Percentiles rank a stretch among this genome's conserved stretches.
phyloP scores from a whole-genome alignment of 2,329 filamentous ascomycete species.

The Fusarium setosum region DNA sequence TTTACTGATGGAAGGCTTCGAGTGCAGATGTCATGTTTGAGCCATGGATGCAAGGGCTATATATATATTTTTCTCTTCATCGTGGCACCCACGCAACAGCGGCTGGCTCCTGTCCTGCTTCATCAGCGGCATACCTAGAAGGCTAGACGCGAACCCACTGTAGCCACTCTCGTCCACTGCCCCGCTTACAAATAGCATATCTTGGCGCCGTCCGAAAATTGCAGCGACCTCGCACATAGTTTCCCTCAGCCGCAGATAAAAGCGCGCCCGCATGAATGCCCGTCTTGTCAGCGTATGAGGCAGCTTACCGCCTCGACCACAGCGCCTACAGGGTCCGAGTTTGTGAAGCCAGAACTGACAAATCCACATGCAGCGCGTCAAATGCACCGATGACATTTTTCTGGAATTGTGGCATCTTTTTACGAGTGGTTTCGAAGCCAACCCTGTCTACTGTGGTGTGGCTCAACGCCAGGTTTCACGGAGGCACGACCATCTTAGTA shows the following conservation, averaged over 20 bases:
- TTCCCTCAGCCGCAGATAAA: neutral
- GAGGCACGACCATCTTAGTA: too few species aligned
- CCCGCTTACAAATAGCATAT: too few species aligned
- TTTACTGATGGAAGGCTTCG: neutral
- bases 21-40: neutral
- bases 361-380: neutral
- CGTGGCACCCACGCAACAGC: too few species aligned
- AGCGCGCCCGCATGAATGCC: neutral
- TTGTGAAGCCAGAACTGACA: neutral
- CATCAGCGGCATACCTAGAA: too few species aligned
- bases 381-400: neutral
- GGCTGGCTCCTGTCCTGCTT: too few species aligned
- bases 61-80: neutral
- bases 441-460: too few species aligned
- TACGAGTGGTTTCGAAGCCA: conserved; percentile 6
- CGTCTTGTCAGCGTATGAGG: neutral
- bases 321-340: neutral
- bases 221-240: conserved; percentile 9
- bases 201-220: too few species aligned
- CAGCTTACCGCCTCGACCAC: neutral
- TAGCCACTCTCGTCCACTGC: too few species aligned
- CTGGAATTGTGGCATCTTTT: neutral
- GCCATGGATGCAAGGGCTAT: neutral
- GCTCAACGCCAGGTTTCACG: neutral
- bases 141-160: too few species aligned